Conservation (phyloP, 2,329 filamentous ascomycete species). For the Cercospora sp. region DNA sequence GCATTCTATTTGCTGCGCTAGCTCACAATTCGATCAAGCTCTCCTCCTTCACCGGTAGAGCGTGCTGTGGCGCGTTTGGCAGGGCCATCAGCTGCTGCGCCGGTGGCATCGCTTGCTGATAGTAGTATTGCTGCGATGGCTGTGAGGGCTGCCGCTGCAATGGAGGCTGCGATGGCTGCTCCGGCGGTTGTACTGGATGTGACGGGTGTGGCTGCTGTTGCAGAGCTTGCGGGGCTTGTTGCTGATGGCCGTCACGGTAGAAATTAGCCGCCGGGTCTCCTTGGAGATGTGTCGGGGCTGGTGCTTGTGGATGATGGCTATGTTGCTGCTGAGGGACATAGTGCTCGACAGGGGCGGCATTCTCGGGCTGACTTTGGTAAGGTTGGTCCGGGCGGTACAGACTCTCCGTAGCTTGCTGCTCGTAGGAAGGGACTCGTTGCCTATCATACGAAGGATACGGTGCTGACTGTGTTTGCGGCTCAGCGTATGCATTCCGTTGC, state of each 20-base stretch:
- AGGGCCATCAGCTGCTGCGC: conserved; percentile 36
- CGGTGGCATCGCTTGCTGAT: conserved; percentile 16
- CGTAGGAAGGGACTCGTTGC: conserved; percentile 27
- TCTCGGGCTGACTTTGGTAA: conserved; percentile 33
- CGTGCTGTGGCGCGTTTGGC: conserved; percentile 39
- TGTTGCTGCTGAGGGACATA: conserved; percentile 17
- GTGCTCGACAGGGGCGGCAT: neutral
- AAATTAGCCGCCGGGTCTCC: conserved; percentile 59
- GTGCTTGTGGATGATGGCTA: conserved; percentile 36
- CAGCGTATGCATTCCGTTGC: conserved; percentile 28
- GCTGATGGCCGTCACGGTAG: conserved; percentile 53
- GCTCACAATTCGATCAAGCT: conserved; percentile 36
- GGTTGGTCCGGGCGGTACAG: conserved; percentile 38
- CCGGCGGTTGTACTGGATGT: conserved; percentile 13
- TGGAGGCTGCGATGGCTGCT: conserved; percentile 22
- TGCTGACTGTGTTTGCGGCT: conserved; percentile 46
- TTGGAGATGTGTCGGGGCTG: conserved; percentile 35
- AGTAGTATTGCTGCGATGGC: conserved; percentile 28
- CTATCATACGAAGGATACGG: conserved; percentile 41
- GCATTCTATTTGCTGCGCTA: conserved; percentile 5
- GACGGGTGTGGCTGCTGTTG: conserved; percentile 23
- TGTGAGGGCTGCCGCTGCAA: conserved; percentile 27
- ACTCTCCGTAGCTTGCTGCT: conserved; percentile 34
- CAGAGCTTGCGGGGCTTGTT: conserved; percentile 20
- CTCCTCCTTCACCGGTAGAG: conserved; percentile 38